Evolutionary conservation across 2,329 filamentous ascomycete genomes (phyloP), one percentile per base, ranked within the genome.

Genomic region (Calonectria naviculata): DNA sequence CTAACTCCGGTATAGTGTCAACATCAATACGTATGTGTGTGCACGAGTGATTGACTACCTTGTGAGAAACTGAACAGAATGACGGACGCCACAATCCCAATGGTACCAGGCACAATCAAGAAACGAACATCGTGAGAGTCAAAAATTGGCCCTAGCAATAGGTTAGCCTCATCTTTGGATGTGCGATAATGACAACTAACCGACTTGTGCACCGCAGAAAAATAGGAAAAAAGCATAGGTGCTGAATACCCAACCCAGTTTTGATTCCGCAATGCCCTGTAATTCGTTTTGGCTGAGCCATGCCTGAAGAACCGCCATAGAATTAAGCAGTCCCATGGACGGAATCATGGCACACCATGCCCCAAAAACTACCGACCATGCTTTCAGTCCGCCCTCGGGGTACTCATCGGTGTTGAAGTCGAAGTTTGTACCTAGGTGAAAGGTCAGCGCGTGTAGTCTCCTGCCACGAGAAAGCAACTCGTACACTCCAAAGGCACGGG

Each of bases 321-420:
- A 89, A 79, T 92, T 92, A 83, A 93, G 88, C 67, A 93, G 86
- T 0, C 93, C 93, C 71, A 94, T 90, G 3, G 87, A 87, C 4
- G 90, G 89, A 71, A 91, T 84, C 78, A 94, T 89, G 17, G 89
- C 91, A 70, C 87, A 89, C 82, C 93, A 94, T 8, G 89, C 90
- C 29, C 93, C 93, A 8, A 93, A 82, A 3, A 95, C 92, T n/a
- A 94, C 92, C 5, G 90, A 83, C 91, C 93, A 95, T 70, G 91
- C 92, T 75, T 88, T 81, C 10, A 86, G 79, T 5, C 93, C 93
- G 34, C 93, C 92, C 84, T 94, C 93, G 0, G 93, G 93, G 76
- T 93, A 94, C 4, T 70, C 68, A 15, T 58, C 52, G 19, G 21
- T n/a, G 21, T 38, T n/a, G 4, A 38, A 5, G 13, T 31, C 6